Percentiles rank a stretch among this genome's conserved stretches.
phyloP scores from a whole-genome alignment of 148 eudicot species.

The Drosera capensis region DNA sequence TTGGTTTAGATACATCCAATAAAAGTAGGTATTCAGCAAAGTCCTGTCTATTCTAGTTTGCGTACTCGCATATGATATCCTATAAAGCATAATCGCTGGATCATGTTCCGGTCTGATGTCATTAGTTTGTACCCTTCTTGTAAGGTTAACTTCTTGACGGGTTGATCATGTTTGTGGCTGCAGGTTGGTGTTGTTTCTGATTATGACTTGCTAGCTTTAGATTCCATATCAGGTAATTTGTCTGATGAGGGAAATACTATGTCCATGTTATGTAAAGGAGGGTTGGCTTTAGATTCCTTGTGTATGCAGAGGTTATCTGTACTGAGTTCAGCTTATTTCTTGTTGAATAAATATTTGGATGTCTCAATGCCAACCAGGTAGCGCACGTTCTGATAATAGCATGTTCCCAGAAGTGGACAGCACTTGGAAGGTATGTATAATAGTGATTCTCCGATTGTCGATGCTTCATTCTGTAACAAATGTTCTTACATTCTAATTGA shows the following conservation, averaged over 20 bases:
- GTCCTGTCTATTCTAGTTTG: too few relatives aligned
- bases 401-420: slow-evolving; percentile 92
- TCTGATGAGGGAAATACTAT: neutral
- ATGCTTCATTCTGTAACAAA: neutral
- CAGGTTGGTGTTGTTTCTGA: slow-evolving; percentile 97
- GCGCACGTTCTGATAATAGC: slow-evolving; percentile 43
- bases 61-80: too few relatives aligned
- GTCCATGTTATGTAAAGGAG: too few relatives aligned
- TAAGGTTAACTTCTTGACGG: slow-evolving; percentile 4
- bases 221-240: slow-evolving; percentile 74
- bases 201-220: slow-evolving; percentile 83
- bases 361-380: slow-evolving; percentile 21
- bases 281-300: too few relatives aligned
- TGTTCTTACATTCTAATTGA: neutral
- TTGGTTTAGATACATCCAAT: too few relatives aligned
- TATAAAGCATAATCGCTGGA: too few relatives aligned
- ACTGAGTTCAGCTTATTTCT: too few relatives aligned
- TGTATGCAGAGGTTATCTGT: too few relatives aligned
- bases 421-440: slow-evolving; percentile 67
- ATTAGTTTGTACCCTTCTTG: slow-evolving; percentile 1
- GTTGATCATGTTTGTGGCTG: too few relatives aligned
- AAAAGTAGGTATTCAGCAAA: too few relatives aligned
- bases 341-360: neutral
- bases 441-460: neutral
- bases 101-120: too few relatives aligned